phyloP scores from a whole-genome alignment of 2,329 filamentous ascomycete species.

The Cercospora zeae-maydis region DNA sequence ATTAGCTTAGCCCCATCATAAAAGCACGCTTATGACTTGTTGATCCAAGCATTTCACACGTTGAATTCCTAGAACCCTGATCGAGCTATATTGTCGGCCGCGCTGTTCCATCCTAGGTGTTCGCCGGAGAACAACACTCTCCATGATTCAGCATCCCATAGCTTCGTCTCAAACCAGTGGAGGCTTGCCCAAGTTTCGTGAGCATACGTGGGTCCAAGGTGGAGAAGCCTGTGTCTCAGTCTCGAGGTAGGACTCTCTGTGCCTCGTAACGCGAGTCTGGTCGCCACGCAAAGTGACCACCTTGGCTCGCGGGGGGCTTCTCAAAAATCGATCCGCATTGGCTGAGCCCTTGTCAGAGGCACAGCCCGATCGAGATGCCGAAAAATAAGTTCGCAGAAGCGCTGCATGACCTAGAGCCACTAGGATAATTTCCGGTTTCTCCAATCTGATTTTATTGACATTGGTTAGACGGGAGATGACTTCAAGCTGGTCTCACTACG shows the following conservation, averaged over 20 bases:
- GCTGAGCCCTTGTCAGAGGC: neutral
- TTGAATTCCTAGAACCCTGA: no score
- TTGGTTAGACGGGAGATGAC: slow-evolving; percentile 44
- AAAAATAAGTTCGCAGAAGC: neutral
- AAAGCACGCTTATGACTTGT: no score
- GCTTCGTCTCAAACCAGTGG: neutral
- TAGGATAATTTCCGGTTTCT: neutral
- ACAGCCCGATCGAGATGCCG: neutral
- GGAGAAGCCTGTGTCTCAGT: neutral
- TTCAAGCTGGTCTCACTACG: slow-evolving; percentile 40
- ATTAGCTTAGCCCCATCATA: no score
- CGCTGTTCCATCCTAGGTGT: neutral
- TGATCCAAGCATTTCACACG: no score
- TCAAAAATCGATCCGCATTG: neutral
- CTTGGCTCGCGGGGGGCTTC: neutral
- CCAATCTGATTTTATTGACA: slow-evolving; percentile 41
- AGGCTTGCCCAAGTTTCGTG: neutral
- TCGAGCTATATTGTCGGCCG: neutral
- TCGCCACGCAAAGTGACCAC: neutral
- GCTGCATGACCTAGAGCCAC: neutral
- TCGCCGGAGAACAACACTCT: neutral
- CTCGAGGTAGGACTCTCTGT: neutral
- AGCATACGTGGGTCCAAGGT: neutral
- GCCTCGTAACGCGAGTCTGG: neutral
- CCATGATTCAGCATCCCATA: neutral